A percentile compares a stretch with the other conserved stretches of the same genome.
These are phyloP conservation scores for Chlorella sp. DNA, from an alignment of 139 green algal species.

Conservation along the genomic window DNA sequence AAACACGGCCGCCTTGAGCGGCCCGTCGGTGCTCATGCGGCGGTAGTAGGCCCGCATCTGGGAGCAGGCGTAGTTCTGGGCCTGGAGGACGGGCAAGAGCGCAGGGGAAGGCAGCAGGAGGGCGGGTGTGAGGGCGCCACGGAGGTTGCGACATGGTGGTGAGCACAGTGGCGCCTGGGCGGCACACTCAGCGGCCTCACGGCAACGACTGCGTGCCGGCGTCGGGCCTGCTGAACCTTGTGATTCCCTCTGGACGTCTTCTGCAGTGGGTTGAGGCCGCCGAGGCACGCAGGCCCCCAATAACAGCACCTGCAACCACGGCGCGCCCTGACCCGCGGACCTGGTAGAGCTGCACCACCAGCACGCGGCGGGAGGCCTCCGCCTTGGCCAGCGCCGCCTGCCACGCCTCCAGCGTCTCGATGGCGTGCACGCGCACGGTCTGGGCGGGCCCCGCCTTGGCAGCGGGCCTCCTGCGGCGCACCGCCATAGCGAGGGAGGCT, in stretches of 20 bases:
- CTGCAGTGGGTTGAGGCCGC: too few species aligned
- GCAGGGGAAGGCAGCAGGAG: too few species aligned
- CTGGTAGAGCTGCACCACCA: slow-evolving; percentile 20
- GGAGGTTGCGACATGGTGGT: too few species aligned
- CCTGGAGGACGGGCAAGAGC: background rate
- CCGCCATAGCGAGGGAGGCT: background rate
- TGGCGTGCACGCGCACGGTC: background rate
- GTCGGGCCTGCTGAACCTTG: background rate
- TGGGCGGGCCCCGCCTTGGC: background rate
- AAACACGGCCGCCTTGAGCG: slow-evolving; percentile 2
- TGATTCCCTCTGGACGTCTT: too few species aligned
- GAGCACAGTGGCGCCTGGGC: too few species aligned
- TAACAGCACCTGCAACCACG: background rate
- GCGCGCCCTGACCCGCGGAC: background rate
- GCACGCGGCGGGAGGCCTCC: background rate
- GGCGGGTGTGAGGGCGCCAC: background rate
- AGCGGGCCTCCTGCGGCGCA: background rate
- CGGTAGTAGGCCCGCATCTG: slow-evolving; percentile 26
- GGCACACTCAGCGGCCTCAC: too few species aligned
- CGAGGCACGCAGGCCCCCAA: background rate
- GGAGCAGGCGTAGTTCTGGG: slow-evolving; percentile 7
- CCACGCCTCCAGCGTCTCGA: slow-evolving; percentile 23
- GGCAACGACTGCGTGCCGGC: background rate
- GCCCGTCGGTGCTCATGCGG: background rate
- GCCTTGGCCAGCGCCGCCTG: slow-evolving; percentile 14